phyloP scores from a whole-genome alignment of 2,329 filamentous ascomycete genomes.

The Ampelomyces quisqualis region DNA sequence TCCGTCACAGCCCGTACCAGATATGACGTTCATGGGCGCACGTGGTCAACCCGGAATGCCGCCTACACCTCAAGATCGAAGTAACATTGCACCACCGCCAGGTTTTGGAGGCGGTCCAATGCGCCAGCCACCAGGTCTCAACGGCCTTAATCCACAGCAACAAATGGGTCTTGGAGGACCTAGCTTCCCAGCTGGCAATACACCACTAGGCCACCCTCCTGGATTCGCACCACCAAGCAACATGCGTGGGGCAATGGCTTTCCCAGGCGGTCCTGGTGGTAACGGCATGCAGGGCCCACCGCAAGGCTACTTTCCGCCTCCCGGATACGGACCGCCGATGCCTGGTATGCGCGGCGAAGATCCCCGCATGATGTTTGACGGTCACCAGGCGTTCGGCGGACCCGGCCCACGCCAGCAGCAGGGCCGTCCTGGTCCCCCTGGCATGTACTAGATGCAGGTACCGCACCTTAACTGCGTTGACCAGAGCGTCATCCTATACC shows the following conservation, averaged over 20 bases:
- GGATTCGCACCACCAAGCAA: constrained; percentile 36
- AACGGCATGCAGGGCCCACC: constrained; percentile 39
- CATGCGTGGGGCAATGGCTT: constrained; percentile 30
- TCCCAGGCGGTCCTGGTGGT: constrained; percentile 31
- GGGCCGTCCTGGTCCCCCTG: constrained; percentile 34
- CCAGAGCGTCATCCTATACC: background rate
- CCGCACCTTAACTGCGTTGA: background rate
- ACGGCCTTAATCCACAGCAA: constrained; percentile 28
- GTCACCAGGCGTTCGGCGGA: constrained; percentile 33
- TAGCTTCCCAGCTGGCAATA: constrained; percentile 41
- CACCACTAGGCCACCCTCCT: constrained; percentile 42
- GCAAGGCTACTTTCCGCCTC: constrained; percentile 40
- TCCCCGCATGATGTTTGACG: constrained; percentile 42
- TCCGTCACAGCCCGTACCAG: constrained; percentile 42
- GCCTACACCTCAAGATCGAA: constrained; percentile 39
- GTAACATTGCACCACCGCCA: constrained; percentile 41
- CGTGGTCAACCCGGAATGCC: constrained; percentile 41
- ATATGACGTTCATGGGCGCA: constrained; percentile 38
- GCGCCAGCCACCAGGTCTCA: constrained; percentile 41
- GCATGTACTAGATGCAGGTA: constrained; percentile 33
- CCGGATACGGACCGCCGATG: constrained; percentile 35
- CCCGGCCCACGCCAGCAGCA: constrained; percentile 30
- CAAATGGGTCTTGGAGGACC: constrained; percentile 38
- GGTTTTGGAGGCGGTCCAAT: constrained; percentile 40
- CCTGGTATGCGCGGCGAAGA: constrained; percentile 38